phyloP scores from a whole-genome alignment of 306 rosid species.

The Vigna hirtella region DNA sequence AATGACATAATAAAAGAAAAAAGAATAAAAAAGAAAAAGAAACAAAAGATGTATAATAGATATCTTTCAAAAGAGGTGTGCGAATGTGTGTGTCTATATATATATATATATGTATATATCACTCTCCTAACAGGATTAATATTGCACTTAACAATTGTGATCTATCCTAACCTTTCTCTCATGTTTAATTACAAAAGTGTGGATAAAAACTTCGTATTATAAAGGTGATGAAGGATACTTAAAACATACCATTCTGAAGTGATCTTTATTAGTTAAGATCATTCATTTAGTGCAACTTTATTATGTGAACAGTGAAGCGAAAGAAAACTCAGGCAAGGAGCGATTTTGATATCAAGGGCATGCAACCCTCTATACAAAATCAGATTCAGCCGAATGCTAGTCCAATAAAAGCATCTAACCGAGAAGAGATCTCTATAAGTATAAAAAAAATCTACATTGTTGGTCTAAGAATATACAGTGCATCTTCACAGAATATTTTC shows the following conservation, averaged over 20 bases:
- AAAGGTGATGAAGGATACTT: too few relatives aligned
- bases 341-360: constrained; percentile 36
- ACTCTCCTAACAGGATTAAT: too few relatives aligned
- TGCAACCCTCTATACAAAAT: constrained; percentile 46
- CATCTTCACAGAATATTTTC: constrained; percentile 43
- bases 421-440: neutral
- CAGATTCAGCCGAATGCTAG: constrained; percentile 20
- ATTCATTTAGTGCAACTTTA: neutral
- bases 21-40: too few relatives aligned
- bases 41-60: too few relatives aligned
- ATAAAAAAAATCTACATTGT: constrained; percentile 39
- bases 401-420: constrained; percentile 6
- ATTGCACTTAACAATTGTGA: too few relatives aligned
- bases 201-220: too few relatives aligned
- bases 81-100: too few relatives aligned
- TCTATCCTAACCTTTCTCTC: too few relatives aligned
- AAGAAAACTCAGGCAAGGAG: neutral
- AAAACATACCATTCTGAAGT: neutral
- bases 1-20: too few relatives aligned
- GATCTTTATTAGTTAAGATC: constrained; percentile 7
- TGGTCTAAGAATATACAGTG: constrained; percentile 58
- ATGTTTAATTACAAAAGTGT: too few relatives aligned
- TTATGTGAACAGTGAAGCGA: neutral
- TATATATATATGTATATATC: too few relatives aligned
- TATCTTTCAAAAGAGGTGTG: too few relatives aligned